Conservation (phyloP, 768 basidiomycete species). For the Tephrocybe rancida region DNA sequence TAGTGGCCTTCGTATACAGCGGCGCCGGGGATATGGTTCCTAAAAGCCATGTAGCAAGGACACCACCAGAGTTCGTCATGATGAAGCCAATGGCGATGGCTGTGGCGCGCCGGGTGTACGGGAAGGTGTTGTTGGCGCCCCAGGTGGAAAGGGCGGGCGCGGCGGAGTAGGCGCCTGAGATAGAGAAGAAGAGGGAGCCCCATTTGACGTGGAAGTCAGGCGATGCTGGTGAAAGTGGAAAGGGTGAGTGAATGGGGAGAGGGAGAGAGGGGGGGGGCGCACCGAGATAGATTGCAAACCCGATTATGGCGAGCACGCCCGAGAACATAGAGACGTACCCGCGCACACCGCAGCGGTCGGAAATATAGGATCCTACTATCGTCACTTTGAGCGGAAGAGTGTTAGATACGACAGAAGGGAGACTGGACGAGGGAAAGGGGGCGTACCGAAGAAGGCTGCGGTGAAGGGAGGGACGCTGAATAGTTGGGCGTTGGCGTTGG, state of each 20-base stretch:
- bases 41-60: slow-evolving; percentile 62
- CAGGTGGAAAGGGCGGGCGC: slow-evolving; percentile 59
- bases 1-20: slow-evolving; percentile 50
- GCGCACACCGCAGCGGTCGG: slow-evolving; percentile 54
- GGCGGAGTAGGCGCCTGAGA: slow-evolving; percentile 50
- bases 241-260: neutral
- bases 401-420: neutral
- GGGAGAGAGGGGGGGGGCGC: slow-evolving; percentile 9
- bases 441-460: slow-evolving; percentile 46
- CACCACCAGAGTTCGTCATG: slow-evolving; percentile 60
- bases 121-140: slow-evolving; percentile 63
- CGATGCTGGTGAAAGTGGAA: neutral
- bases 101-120: slow-evolving; percentile 58
- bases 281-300: slow-evolving; percentile 61
- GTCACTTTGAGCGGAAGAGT: slow-evolving; percentile 23
- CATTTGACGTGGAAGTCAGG: slow-evolving; percentile 39
- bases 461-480: slow-evolving; percentile 66
- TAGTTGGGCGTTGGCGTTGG: slow-evolving; percentile 54
- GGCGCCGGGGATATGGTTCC: slow-evolving; percentile 52
- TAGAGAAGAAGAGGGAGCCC: slow-evolving; percentile 55
- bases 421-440: slow-evolving; percentile 15
- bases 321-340: slow-evolving; percentile 48
- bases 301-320: slow-evolving; percentile 44
- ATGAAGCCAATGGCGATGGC: slow-evolving; percentile 60
- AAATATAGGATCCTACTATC: slow-evolving; percentile 44